Base-by-base conservation (phyloP, 2,329 filamentous ascomycete genomes). In the Pseudomassariella vexata region DNA sequence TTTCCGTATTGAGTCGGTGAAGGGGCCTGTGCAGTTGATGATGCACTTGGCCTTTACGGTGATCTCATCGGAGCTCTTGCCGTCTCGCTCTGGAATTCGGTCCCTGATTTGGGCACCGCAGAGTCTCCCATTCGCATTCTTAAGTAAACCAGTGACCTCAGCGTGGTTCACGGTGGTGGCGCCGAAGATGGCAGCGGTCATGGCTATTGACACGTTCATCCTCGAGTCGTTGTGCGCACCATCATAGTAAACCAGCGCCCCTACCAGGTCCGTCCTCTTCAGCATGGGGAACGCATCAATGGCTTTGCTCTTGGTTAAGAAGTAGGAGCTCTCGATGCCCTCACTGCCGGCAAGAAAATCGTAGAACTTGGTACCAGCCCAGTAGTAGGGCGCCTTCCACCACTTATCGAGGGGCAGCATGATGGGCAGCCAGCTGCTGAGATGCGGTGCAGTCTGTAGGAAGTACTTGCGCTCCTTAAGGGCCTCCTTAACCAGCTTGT, bases 211-310 rank as follows among this genome's bases (percentile, higher is more conserved):
- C 18, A 92, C 82, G 53, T 94, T 94, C 86, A 94, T 94, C 30
- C 87, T 77, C 14, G 86, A 92, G 58, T 94, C 87, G 52, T 94
- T 94, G 62, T 94, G 87, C 19, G 85, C 85, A 47, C 87, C 87
- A 62, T 94, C 86, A 55, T 94, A 94, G 67, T 94, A 94, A 16
- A 94, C 86, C 49, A 94, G 64, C 36, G 86, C 85, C 39, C 87
- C 87, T 26, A 88, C 74, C 10, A 94, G 66, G 43, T 82, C 78
- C 24, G 84, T 79, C 52, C 78, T 82, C 63, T 86, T 89, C 44
- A 94, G 61, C 86, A 94, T 92, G 6, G 87, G 87, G 53, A 94
- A 94, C 3, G 83, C 83, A 55, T 90, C 85, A 41, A 94, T 67
- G 7, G 86, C 85, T 61, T 90, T 90, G 56, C 82, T 89, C 58